Percentiles rank a stretch among this genome's conserved stretches.
These are phyloP conservation scores for Boletus rufocinnamomeus DNA, from an alignment of 768 basidiomycete genomes.

Conservation along the genomic window DNA sequence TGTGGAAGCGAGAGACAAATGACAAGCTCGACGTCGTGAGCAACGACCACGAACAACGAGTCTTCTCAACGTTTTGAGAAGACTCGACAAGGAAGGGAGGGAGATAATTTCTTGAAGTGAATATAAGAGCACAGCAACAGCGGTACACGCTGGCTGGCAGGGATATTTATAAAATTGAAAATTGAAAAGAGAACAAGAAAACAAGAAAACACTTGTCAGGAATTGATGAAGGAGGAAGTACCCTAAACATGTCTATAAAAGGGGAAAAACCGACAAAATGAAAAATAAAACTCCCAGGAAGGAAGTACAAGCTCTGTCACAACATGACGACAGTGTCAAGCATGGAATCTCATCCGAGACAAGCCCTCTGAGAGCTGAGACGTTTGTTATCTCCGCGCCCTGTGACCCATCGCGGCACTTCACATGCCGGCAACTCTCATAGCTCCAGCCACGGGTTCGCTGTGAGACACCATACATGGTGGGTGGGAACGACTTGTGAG, in stretches of 20 bases:
- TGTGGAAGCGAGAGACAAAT: conserved; percentile 23
- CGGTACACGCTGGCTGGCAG: conserved; percentile 17
- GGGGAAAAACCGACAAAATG: conserved; percentile 8
- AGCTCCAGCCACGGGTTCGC: conserved; percentile 9
- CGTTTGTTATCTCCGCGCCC: conserved; percentile 23
- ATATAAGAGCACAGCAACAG: conserved; percentile 38
- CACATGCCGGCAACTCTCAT: conserved; percentile 25
- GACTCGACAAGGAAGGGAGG: conserved; percentile 28
- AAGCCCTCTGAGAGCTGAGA: conserved; percentile 23
- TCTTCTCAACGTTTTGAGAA: conserved; percentile 25
- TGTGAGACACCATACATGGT: background rate
- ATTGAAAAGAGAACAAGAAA: background rate
- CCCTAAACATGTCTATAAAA: conserved; percentile 20
- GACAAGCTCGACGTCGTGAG: conserved; percentile 22
- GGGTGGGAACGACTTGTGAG: conserved; percentile 4
- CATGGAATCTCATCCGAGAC: conserved; percentile 29
- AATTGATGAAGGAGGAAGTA: background rate
- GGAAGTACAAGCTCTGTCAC: conserved; percentile 17
- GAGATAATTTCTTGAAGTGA: conserved; percentile 25
- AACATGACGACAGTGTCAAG: conserved; percentile 23
- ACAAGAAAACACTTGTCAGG: conserved; percentile 5
- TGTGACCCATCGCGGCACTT: conserved; percentile 15
- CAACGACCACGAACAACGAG: conserved; percentile 27
- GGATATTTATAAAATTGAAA: conserved; percentile 14
- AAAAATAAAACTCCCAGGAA: conserved; percentile 12